Conservation (phyloP, 1,284 basidiomycete genomes). For the Rhizopogon parksii region DNA sequence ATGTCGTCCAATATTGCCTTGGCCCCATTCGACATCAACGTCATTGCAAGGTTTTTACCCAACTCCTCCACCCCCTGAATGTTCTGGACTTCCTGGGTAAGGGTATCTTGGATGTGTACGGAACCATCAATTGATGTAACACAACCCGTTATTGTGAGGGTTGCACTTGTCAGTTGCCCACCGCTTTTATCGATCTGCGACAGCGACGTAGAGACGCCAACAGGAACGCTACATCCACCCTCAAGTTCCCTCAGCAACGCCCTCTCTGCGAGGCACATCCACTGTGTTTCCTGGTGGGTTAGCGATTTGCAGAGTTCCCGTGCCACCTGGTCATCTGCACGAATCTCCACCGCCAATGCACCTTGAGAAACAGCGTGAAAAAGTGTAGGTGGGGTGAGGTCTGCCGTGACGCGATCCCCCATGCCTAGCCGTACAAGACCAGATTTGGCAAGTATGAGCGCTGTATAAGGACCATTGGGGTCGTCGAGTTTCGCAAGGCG, state of each 20-base stretch:
- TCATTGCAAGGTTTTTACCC: slow-evolving; percentile 59
- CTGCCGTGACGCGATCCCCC: slow-evolving; percentile 73
- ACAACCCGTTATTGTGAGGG: slow-evolving; percentile 65
- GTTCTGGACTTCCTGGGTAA: slow-evolving; percentile 48
- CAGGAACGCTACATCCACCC: slow-evolving; percentile 95
- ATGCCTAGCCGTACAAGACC: slow-evolving; percentile 84
- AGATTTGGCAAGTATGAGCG: slow-evolving; percentile 90
- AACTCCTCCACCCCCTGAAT: slow-evolving; percentile 60
- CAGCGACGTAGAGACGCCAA: slow-evolving; percentile 71
- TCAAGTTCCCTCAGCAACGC: slow-evolving; percentile 84
- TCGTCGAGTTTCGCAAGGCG: slow-evolving; percentile 90
- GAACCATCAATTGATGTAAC: slow-evolving; percentile 75
- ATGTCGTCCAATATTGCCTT: slow-evolving; percentile 76
- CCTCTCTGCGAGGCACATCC: slow-evolving; percentile 77
- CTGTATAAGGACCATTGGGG: slow-evolving; percentile 76
- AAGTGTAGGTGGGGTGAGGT: slow-evolving; percentile 69
- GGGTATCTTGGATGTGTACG: slow-evolving; percentile 61
- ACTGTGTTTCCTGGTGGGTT: slow-evolving; percentile 72
- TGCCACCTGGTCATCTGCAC: slow-evolving; percentile 60
- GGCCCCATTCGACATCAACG: slow-evolving; percentile 65
- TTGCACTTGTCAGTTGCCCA: slow-evolving; percentile 25
- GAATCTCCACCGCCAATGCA: slow-evolving; percentile 85
- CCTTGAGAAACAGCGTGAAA: slow-evolving; percentile 94
- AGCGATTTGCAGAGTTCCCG: slow-evolving; percentile 58
- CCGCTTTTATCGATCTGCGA: slow-evolving; percentile 18